Evolutionary conservation across 139 green algal genomes (phyloP), one percentile per base, ranked within the genome.

Genomic region (Yamagishiella unicocca): DNA sequence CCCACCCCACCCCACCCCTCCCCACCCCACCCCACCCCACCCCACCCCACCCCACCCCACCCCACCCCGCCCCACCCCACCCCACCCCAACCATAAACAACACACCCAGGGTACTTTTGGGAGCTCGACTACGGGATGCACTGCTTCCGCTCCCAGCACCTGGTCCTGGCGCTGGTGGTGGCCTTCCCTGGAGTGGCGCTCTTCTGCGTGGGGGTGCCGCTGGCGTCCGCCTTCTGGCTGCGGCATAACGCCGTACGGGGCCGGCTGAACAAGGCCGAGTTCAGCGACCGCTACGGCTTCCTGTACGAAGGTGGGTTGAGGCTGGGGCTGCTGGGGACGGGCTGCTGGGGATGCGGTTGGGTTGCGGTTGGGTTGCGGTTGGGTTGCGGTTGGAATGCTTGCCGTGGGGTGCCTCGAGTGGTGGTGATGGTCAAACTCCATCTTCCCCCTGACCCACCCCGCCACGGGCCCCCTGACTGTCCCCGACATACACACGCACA

Each of bases 221-320:
- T 66, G 21, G 77, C 50, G 37, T 54, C 31, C 4, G 61, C 62
- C 27, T 14, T 33, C 35, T 85, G 42, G 40, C 79, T 75, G 79
- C 24, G 61, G 21, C n/a, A 27, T 42, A 85, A n/a, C 62, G 79
- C 79, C 1, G 17, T 1, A 1, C 43, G 45, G 9, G 81, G 64
- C 4, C 66, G 43, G 64, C 81, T 87, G 0, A 87, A 87, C 81
- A 9, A 40, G 4, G 7, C 3, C 14, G 22, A 64, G 12, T 87
- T 87, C 66, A 78, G 81, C 45, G 64, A 79, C 45, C 64, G 81
- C 1, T 87, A 87, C 66, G 64, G 64, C 64, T 87, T 87, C 43
- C 50, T 87, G 66, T 87, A 87, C 64, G 79, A 85, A 45, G 79
- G 79, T 85, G 35, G 5, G 76, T n/a, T n/a, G n/a, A n/a, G n/a